A percentile compares a stretch with the other conserved stretches of the same genome.
These are phyloP conservation scores for Delonix regia DNA, from an alignment of 306 rosid genomes.

Conservation along the genomic window DNA sequence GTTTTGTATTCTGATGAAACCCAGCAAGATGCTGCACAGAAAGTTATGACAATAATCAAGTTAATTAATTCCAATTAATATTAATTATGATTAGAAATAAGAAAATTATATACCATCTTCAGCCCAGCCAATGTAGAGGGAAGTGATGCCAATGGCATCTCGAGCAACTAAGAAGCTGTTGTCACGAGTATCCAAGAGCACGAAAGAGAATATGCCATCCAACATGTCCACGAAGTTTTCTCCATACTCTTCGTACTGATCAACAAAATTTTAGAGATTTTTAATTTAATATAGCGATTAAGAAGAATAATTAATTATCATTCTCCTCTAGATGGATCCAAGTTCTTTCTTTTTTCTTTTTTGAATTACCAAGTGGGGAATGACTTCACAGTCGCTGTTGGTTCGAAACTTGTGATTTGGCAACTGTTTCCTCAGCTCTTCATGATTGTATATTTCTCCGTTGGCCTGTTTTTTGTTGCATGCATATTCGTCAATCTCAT, in stretches of 20 bases:
- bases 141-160: slow-evolving; percentile 66
- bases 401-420: slow-evolving; percentile 60
- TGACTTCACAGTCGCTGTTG: slow-evolving; percentile 44
- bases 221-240: slow-evolving; percentile 61
- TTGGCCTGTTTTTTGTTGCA: background rate
- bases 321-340: too few relatives aligned
- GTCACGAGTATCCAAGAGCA: slow-evolving; percentile 37
- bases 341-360: too few relatives aligned
- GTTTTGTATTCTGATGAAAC: slow-evolving; percentile 85
- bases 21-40: slow-evolving; percentile 78
- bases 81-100: too few relatives aligned
- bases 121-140: slow-evolving; percentile 76
- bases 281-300: background rate
- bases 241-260: slow-evolving; percentile 64
- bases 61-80: too few relatives aligned
- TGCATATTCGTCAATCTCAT: background rate
- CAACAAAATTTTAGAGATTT: background rate
- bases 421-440: slow-evolving; percentile 57
- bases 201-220: slow-evolving; percentile 61
- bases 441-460: slow-evolving; percentile 52
- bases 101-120: background rate
- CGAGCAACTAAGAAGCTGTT: slow-evolving; percentile 68
- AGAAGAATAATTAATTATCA: too few relatives aligned
- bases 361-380: background rate
- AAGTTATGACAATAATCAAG: too few relatives aligned